phyloP scores from a whole-genome alignment of 129 eudicot genomes.

The Escallonia herrerae region DNA sequence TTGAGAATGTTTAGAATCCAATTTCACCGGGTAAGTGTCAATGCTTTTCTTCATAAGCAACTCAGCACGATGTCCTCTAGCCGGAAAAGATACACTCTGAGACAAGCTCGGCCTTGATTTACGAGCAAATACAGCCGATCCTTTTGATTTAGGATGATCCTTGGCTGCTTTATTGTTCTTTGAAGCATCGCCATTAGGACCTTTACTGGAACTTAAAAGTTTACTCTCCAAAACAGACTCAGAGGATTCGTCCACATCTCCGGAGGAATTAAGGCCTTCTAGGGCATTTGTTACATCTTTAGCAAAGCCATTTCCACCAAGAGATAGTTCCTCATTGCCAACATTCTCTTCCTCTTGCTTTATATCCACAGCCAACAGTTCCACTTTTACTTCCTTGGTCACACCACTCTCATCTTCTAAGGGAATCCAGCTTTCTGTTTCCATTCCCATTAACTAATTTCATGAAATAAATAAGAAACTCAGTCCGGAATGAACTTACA shows the following conservation, averaged over 20 bases:
- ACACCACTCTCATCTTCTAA: slow-evolving; percentile 41
- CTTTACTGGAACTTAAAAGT: slow-evolving; percentile 19
- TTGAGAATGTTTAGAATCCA: slow-evolving; percentile 17
- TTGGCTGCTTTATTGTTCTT: slow-evolving; percentile 37
- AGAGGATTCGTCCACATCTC: slow-evolving; percentile 27
- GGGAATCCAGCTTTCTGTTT: slow-evolving; percentile 53
- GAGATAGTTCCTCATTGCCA: slow-evolving; percentile 10
- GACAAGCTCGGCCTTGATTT: slow-evolving; percentile 37
- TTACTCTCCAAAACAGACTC: slow-evolving; percentile 26
- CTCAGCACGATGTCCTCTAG: slow-evolving; percentile 32
- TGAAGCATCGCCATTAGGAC: slow-evolving; percentile 20
- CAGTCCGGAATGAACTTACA: background rate
- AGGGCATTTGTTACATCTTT: slow-evolving; percentile 21
- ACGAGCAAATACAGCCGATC: slow-evolving; percentile 20
- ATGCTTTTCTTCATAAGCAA: slow-evolving; percentile 47
- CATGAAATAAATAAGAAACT: background rate
- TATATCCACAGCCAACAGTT: slow-evolving; percentile 14
- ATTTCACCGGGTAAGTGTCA: slow-evolving; percentile 49
- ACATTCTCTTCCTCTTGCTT: slow-evolving; percentile 25
- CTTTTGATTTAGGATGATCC: slow-evolving; percentile 29
- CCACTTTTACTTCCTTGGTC: slow-evolving; percentile 18
- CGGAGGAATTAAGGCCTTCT: slow-evolving; percentile 25
- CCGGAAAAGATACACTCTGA: slow-evolving; percentile 71
- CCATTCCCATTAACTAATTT: slow-evolving; percentile 34
- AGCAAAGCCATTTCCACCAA: slow-evolving; percentile 5